These are phyloP conservation scores for Pyrus hybrid DNA, from an alignment of 331 rosid genomes.

Conservation along the genomic window DNA sequence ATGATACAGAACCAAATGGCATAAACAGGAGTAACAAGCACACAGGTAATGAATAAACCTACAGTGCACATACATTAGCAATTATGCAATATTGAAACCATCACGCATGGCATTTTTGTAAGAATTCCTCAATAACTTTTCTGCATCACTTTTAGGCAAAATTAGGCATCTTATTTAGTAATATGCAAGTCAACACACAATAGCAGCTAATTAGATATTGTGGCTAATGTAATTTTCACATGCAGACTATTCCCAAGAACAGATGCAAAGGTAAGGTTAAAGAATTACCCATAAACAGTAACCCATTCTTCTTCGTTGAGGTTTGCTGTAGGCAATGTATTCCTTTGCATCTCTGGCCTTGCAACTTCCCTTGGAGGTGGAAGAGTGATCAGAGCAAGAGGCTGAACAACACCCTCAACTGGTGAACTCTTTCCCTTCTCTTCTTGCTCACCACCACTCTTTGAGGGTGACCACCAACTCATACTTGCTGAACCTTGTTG, in stretches of 20 bases:
- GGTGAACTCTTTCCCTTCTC: slow-evolving; percentile 83
- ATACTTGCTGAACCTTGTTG: slow-evolving; percentile 56
- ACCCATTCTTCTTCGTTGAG: slow-evolving; percentile 94
- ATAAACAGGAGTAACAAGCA: not conserved
- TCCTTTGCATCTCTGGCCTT: slow-evolving; percentile 78
- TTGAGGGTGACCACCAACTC: slow-evolving; percentile 80
- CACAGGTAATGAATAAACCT: not conserved
- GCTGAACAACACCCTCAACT: slow-evolving; percentile 91
- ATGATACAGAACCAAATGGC: not conserved
- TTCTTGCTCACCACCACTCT: slow-evolving; percentile 69
- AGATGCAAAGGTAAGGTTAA: slow-evolving; percentile 5
- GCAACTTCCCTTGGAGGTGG: slow-evolving; percentile 89
- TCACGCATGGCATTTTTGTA: not conserved
- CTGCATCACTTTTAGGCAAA: not conserved
- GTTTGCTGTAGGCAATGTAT: slow-evolving; percentile 55
- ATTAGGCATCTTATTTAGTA: not conserved
- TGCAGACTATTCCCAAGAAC: not conserved
- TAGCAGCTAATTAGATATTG: not conserved
- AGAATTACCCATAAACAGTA: slow-evolving; percentile 79
- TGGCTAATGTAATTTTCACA: not conserved
- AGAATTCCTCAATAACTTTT: not conserved
- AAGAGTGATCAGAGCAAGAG: slow-evolving; percentile 80
- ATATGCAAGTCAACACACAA: not conserved
- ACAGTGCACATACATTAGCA: not conserved
- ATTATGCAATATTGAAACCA: not conserved